phyloP scores from a whole-genome alignment of 768 basidiomycete species.

The Suillus hirtellus region DNA sequence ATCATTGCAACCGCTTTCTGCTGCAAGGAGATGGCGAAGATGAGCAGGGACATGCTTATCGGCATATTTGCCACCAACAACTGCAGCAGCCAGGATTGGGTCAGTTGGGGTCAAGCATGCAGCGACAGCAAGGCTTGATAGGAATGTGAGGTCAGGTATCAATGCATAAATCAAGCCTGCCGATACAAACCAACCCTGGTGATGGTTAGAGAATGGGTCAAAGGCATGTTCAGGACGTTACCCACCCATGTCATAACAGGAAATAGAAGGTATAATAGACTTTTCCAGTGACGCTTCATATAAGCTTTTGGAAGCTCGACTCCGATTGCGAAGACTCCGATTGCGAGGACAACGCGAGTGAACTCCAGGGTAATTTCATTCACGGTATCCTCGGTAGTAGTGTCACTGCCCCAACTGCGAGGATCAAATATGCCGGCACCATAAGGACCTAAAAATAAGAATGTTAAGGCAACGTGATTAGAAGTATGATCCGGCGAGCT shows the following conservation, averaged over 20 bases:
- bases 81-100: slow-evolving; percentile 42
- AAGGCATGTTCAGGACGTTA: slow-evolving; percentile 19
- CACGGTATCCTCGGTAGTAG: slow-evolving; percentile 41
- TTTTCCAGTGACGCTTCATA: slow-evolving; percentile 91
- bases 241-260: slow-evolving; percentile 85
- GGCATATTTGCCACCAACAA: slow-evolving; percentile 94
- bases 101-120: slow-evolving; percentile 90
- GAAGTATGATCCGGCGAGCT: slow-evolving; percentile 23
- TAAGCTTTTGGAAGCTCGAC: slow-evolving; percentile 97
- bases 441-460: slow-evolving; percentile 63
- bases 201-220: slow-evolving; percentile 11
- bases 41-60: slow-evolving; percentile 95
- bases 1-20: slow-evolving; percentile 92
- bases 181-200: slow-evolving; percentile 91
- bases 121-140: slow-evolving; percentile 86
- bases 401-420: slow-evolving; percentile 62
- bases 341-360: slow-evolving; percentile 89
- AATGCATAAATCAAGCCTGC: slow-evolving; percentile 90
- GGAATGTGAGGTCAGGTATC: slow-evolving; percentile 86
- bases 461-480: slow-evolving; percentile 11
- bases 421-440: slow-evolving; percentile 83
- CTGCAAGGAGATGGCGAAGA: slow-evolving; percentile 61
- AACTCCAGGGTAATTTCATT: slow-evolving; percentile 88
- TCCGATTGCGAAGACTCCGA: slow-evolving; percentile 97
- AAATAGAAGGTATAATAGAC: slow-evolving; percentile 78